phyloP scores from a whole-genome alignment of 2,329 filamentous ascomycete genomes.

The Fusarium mexicanum region DNA sequence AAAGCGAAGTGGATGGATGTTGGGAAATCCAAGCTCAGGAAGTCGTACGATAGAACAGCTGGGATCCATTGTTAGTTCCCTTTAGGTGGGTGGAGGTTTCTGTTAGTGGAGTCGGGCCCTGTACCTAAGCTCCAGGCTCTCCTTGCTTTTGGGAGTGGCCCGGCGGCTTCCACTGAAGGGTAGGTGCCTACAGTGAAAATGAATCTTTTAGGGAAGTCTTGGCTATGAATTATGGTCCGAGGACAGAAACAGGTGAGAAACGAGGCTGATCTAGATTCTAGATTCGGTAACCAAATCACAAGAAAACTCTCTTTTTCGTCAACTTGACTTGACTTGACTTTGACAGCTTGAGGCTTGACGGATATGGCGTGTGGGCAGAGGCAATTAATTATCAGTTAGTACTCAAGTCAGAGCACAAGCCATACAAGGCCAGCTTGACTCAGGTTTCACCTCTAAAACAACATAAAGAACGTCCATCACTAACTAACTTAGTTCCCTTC shows the following conservation, averaged over 20 bases:
- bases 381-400: not conserved
- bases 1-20: not conserved
- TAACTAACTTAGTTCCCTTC: conserved; percentile 4
- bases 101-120: conserved; percentile 1
- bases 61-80: conserved; percentile 7
- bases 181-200: not conserved
- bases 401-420: not conserved
- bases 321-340: not conserved
- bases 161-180: conserved; percentile 3
- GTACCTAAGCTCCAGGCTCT: not conserved
- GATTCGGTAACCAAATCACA: not conserved
- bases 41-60: conserved; percentile 40
- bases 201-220: conserved; percentile 4
- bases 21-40: conserved; percentile 23
- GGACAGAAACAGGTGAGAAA: not conserved
- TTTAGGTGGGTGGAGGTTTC: not conserved
- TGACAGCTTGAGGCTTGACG: not conserved
- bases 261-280: conserved; percentile 2
- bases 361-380: not conserved
- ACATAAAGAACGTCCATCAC: not conserved
- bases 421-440: not conserved
- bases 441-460: not conserved
- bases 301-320: not conserved
- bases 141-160: conserved; percentile 17
- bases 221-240: conserved; percentile 1